These are phyloP conservation scores for Craspedostauros australis DNA, from an alignment of 108 stramenopile species.

Conservation along the genomic window DNA sequence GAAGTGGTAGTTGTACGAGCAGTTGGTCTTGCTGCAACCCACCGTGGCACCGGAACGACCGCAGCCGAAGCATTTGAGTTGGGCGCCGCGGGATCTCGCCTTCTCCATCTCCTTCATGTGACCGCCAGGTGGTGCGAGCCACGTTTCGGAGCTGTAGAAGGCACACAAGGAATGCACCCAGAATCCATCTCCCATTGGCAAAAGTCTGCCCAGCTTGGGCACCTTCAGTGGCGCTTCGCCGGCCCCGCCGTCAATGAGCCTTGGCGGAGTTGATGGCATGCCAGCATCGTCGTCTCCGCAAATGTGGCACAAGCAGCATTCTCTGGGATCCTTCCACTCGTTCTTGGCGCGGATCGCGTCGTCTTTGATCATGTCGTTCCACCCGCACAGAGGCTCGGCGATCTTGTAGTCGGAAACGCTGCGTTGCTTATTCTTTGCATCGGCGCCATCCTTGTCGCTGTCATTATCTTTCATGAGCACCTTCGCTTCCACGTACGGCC, in stretches of 20 bases:
- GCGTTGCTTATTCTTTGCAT: neutral
- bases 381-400: constrained; percentile 44
- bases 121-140: constrained; percentile 39
- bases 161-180: constrained; percentile 67
- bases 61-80: constrained; percentile 70
- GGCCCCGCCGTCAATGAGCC: neutral
- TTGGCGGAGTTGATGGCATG: constrained; percentile 5
- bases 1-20: constrained; percentile 53
- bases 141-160: constrained; percentile 63
- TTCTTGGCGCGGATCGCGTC: constrained; percentile 4
- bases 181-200: constrained; percentile 50
- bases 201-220: constrained; percentile 39
- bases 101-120: constrained; percentile 42
- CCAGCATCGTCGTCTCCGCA: constrained; percentile 72
- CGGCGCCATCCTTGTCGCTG: neutral
- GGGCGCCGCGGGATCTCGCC: constrained; percentile 51
- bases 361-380: constrained; percentile 24
- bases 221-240: constrained; percentile 3
- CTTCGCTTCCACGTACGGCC: constrained; percentile 10
- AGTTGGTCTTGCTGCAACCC: constrained; percentile 45
- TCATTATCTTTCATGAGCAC: constrained; percentile 9
- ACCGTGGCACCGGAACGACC: constrained; percentile 59
- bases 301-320: constrained; percentile 51
- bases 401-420: constrained; percentile 5
- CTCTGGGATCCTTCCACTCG: constrained; percentile 60